Conservation (phyloP, 345 rosid genomes). For the Acer campestre region DNA sequence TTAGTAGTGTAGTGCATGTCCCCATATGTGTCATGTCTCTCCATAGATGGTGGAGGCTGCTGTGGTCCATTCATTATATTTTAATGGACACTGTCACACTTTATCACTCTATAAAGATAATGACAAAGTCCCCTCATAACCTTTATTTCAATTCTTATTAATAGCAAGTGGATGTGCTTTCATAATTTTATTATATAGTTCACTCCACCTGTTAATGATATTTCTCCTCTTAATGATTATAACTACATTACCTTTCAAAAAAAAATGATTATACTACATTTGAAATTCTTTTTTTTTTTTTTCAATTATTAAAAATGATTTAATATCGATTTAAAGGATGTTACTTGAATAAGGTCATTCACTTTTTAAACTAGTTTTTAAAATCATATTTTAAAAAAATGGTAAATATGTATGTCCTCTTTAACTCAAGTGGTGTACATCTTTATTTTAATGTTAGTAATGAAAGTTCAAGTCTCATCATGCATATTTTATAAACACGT, state of each 20-base stretch:
- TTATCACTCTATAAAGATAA: not conserved
- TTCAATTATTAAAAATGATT: too few species aligned
- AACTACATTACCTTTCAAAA: too few species aligned
- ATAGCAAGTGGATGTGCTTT: not conserved
- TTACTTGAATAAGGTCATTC: too few species aligned
- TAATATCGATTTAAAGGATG: too few species aligned
- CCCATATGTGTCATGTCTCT: not conserved
- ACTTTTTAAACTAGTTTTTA: too few species aligned
- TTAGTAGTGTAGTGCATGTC: not conserved
- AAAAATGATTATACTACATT: too few species aligned
- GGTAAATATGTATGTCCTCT: too few species aligned
- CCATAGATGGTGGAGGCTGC: not conserved
- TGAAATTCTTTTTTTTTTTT: not conserved
- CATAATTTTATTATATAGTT: not conserved
- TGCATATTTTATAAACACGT: too few species aligned
- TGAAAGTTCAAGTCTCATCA: too few species aligned
- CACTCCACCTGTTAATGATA: not conserved
- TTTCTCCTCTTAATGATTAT: not conserved
- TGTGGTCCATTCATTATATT: not conserved
- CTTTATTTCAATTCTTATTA: not conserved
- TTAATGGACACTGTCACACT: not conserved
- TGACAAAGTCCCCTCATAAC: slow-evolving; percentile 1
- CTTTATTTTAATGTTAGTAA: too few species aligned
- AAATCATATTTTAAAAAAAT: too few species aligned
- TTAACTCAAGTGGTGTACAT: too few species aligned